Percentiles rank a stretch among this genome's conserved stretches.
phyloP scores from a whole-genome alignment of 768 basidiomycete species.

The Tephrocybe sp. region DNA sequence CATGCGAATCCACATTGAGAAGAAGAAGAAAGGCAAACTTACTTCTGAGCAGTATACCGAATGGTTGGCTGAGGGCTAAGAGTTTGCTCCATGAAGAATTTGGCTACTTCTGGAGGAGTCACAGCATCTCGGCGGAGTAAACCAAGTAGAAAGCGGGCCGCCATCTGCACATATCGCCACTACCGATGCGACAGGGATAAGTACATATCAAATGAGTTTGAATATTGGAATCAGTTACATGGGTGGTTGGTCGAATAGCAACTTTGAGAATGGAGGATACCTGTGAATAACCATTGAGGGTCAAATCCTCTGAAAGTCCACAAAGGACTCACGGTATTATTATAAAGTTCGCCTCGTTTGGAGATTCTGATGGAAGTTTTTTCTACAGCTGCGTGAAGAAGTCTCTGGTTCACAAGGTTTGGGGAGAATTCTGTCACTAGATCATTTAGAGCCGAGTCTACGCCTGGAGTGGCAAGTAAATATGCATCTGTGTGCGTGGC shows the following conservation, averaged over 20 bases:
- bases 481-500: conserved; percentile 62
- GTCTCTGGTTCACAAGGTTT: conserved; percentile 35
- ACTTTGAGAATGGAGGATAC: conserved; percentile 58
- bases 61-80: conserved; percentile 73
- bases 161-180: conserved; percentile 84
- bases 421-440: conserved; percentile 51
- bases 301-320: conserved; percentile 5
- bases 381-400: conserved; percentile 42
- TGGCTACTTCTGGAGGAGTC: conserved; percentile 49
- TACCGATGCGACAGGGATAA: conserved; percentile 26
- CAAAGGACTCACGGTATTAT: conserved; percentile 41
- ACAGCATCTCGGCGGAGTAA: conserved; percentile 63
- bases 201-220: conserved; percentile 13
- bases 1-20: conserved; percentile 1
- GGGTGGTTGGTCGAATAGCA: conserved; percentile 60
- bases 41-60: conserved; percentile 65
- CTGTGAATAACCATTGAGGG: conserved; percentile 32
- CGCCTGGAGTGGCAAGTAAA: conserved; percentile 41
- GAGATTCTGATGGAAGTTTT: conserved; percentile 40
- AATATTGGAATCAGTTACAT: conserved; percentile 47
- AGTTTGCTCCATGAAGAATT: conserved; percentile 62
- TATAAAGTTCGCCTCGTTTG: conserved; percentile 46
- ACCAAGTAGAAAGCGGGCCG: conserved; percentile 55
- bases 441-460: conserved; percentile 45
- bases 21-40: conserved; percentile 9